Evolutionary conservation across 1,139 yeast species (phyloP).

Genomic region (Protomyces arabidopsidicola): DNA sequence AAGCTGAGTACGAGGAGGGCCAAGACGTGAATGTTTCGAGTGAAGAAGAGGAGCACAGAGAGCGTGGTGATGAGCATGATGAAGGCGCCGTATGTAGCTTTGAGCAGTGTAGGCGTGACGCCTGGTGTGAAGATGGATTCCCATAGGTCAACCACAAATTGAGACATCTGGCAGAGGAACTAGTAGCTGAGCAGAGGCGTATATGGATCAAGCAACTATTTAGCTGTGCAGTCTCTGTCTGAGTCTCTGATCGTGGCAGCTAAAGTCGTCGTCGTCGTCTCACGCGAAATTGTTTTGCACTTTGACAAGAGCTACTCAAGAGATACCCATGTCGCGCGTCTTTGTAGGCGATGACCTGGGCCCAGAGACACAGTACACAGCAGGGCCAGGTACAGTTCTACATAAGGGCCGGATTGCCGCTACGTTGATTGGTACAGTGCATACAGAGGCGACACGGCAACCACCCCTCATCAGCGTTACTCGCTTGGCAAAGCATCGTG

Average conservation of each 20-base stretch:
- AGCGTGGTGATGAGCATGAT: slow-evolving; percentile 53
- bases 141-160: slow-evolving; percentile 71
- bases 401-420: slow-evolving; percentile 29
- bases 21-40: slow-evolving; percentile 63
- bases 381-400: slow-evolving; percentile 33
- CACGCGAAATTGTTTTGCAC: too few relatives aligned
- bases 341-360: slow-evolving; percentile 33
- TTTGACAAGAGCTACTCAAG: too few relatives aligned
- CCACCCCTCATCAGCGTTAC: not conserved
- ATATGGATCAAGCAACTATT: not conserved
- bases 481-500: not conserved
- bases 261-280: too few relatives aligned
- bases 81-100: slow-evolving; percentile 74
- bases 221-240: too few relatives aligned
- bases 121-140: slow-evolving; percentile 93
- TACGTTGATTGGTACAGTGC: slow-evolving; percentile 18
- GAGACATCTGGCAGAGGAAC: slow-evolving; percentile 21
- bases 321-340: slow-evolving; percentile 1
- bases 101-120: slow-evolving; percentile 74
- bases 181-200: not conserved
- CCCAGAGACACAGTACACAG: slow-evolving; percentile 28
- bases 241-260: too few relatives aligned
- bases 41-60: slow-evolving; percentile 54
- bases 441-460: not conserved
- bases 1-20: slow-evolving; percentile 63